Conservation (phyloP, 2,329 filamentous ascomycete species). For the Aspergillus ustus region DNA sequence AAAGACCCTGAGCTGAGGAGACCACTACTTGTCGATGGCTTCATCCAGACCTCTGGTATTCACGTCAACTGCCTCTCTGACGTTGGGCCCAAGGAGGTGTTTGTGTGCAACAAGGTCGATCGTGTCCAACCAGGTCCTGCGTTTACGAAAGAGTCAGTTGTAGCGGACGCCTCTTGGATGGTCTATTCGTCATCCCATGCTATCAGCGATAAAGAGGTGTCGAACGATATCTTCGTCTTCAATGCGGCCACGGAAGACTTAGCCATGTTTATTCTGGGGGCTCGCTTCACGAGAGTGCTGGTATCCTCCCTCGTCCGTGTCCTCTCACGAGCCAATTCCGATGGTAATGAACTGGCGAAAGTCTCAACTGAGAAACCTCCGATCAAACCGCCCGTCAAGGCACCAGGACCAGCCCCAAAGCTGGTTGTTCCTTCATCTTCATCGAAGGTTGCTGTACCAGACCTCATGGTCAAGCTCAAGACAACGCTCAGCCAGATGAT, state of each 20-base stretch:
- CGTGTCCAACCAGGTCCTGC: neutral
- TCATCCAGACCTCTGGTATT: slow-evolving; percentile 7
- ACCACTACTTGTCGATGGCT: neutral
- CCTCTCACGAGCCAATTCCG: neutral
- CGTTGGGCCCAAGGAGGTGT: neutral
- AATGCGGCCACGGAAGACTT: neutral
- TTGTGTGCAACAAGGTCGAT: slow-evolving; percentile 10
- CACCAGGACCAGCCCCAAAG: neutral
- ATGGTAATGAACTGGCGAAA: neutral
- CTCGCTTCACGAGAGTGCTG: slow-evolving; percentile 1
- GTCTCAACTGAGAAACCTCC: neutral
- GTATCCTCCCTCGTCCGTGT: slow-evolving; percentile 3
- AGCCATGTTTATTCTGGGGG: neutral
- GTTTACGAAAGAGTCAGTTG: neutral
- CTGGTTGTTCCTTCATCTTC: neutral
- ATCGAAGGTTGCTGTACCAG: neutral
- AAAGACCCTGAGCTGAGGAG: neutral
- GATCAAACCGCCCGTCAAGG: neutral
- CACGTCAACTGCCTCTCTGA: slow-evolving; percentile 1
- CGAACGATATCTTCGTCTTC: slow-evolving; percentile 4
- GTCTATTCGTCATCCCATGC: neutral
- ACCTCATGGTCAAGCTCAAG: neutral
- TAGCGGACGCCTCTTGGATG: neutral
- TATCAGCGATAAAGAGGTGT: neutral
- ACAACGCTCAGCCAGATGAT: neutral